Conservation (phyloP, 1,139 yeast species). For the Yamadazyma aaseri region DNA sequence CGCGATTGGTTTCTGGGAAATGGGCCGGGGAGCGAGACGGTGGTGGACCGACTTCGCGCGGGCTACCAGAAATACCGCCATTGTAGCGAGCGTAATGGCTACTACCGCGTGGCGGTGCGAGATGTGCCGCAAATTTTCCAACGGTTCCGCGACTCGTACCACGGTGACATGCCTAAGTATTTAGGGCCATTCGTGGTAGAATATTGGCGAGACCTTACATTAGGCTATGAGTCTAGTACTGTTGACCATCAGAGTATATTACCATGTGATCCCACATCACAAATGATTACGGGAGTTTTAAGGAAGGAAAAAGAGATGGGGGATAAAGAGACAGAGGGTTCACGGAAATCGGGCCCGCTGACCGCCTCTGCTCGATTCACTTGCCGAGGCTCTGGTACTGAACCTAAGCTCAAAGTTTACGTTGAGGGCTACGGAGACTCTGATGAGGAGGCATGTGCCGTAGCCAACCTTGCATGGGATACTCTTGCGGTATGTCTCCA, state of each 20-base stretch:
- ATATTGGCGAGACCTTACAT: conserved; percentile 81
- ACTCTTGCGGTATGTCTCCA: conserved; percentile 27
- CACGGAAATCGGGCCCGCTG: too few relatives aligned
- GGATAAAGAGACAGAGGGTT: neutral
- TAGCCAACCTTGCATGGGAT: conserved; percentile 73
- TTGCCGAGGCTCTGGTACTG: conserved; percentile 93
- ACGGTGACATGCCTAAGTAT: conserved; percentile 31
- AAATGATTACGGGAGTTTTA: conserved; percentile 76
- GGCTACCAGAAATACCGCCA: conserved; percentile 72
- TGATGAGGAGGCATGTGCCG: conserved; percentile 43
- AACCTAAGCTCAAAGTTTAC: conserved; percentile 90
- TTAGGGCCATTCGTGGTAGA: conserved; percentile 56
- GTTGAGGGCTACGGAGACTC: conserved; percentile 66
- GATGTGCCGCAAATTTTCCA: conserved; percentile 55
- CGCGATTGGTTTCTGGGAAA: conserved; percentile 41
- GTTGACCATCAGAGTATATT: conserved; percentile 55
- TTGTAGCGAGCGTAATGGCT: conserved; percentile 84
- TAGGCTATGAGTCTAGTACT: conserved; percentile 76
- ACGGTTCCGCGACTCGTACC: conserved; percentile 42
- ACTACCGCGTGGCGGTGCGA: conserved; percentile 63
- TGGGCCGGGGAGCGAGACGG: conserved; percentile 24
- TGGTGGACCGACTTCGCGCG: conserved; percentile 49
- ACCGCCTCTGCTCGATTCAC: conserved; percentile 74
- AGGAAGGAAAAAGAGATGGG: conserved; percentile 13
- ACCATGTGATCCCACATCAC: conserved; percentile 70